Evolutionary conservation across 1,284 basidiomycete genomes (phyloP), one percentile per base, ranked within the genome.

Genomic region (Thecaphora thlaspeos): DNA sequence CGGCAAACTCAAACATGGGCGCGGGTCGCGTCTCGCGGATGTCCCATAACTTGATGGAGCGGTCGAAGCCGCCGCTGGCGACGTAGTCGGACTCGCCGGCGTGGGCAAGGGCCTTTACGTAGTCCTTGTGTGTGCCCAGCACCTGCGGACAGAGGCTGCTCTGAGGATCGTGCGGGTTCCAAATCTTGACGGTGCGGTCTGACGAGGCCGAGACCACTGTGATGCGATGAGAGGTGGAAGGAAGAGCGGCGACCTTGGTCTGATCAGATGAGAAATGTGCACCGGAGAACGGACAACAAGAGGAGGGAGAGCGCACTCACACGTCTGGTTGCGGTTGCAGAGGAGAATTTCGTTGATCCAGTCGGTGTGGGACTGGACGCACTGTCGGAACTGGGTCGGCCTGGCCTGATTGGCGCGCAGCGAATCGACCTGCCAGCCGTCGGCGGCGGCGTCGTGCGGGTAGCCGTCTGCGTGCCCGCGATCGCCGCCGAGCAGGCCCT

Each of bases 291-390:
- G 42, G 10, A 44, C 47, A 38, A 3, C 21, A 14, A 30, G 28
- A 30, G 28, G 28, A 14, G 28, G 28, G 28, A n/a, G n/a, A n/a
- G n/a, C n/a, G n/a, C n/a, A n/a, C 28, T 30, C 28, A 30, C 28
- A 30, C 2, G 91, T 96, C 77, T 94, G 91, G 69, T 96, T 92
- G 61, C 87, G 82, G 75, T 96, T 94, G 80, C 90, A 93, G 14
- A 98, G 83, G 8, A 93, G 76, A 54, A 98, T 86, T 72, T 97
- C 94, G 78, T 96, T 97, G 42, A 97, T 86, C 95, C 94, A 98
- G 80, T 97, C 92, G 0, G 88, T 86, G 55, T 78, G 76, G 10
- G 63, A 65, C 37, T 75, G 70, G 14, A 78, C 59, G 21, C 64
- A 73, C 38, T 76, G 72, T 12, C 63, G 55, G 48, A 70, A 68